Evolutionary conservation across 1,284 basidiomycete species (phyloP), one percentile per base, ranked within the genome.

Genomic region (Leccinum olivaceoglutinosum): DNA sequence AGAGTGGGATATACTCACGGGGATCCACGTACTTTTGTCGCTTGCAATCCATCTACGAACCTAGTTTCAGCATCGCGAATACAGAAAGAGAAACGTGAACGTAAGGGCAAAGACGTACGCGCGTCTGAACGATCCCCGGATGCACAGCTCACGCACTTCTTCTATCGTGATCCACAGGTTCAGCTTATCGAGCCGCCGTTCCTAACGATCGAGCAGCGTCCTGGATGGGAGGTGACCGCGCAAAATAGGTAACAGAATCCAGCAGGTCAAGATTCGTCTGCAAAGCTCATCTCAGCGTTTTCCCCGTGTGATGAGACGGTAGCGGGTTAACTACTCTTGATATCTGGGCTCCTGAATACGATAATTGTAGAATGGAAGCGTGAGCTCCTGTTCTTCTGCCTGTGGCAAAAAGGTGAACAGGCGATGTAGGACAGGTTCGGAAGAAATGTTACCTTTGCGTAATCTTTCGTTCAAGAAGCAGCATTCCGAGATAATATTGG

Each of bases 401-500:
- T 93, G 64, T 44, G 25, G 44, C 38, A 11, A 44, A 59, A 18
- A 32, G 25, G n/a, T 61, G 58, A 65, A 32, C 55, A 25, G 60
- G 58, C 25, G 53, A 14, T 49, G 39, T n/a, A 10, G 11, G 14
- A 14, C 46, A 18, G 21, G 38, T 46, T 44, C 59, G 18, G 51
- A 38, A 34, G 16, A 10, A 44, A 10, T 60, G 76, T 29, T 60
- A 89, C 90, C 78, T 93, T 93, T 54, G 80, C 81, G 72, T 94
- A 96, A 60, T 97, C 92, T 32, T 73, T 98, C 96, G 68, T 92
- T 93, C 63, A 98, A 76, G 76, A 99, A 98, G 69, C 88, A 98
- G 82, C 84, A 98, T 93, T 63, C 96, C 96, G 58, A 96, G 78
- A 74, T 98, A 98, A 79, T 96, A 99, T 66, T 87, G 82, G 77